A percentile compares a stretch with the other conserved stretches of the same genome.
Evolutionary conservation across 768 basidiomycete species (phyloP).

Genomic region (Amanita phalloides): DNA sequence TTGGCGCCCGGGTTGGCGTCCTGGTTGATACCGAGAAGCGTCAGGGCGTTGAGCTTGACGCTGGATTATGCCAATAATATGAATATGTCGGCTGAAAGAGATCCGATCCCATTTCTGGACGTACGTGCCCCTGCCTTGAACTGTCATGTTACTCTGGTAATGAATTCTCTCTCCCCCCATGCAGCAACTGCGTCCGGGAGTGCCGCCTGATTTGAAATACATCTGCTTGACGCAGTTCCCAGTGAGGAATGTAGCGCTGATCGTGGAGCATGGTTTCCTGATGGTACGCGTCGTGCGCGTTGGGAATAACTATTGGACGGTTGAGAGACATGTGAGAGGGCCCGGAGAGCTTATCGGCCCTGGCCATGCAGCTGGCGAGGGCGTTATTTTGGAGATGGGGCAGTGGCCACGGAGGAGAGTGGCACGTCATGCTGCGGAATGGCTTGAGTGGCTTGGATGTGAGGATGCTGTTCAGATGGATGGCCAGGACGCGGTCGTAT

Average conservation of each 20-base stretch:
- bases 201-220: constrained; percentile 43
- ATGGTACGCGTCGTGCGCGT: constrained; percentile 46
- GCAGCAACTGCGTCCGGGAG: constrained; percentile 49
- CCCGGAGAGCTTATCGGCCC: neutral
- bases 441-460: constrained; percentile 58
- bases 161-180: no score
- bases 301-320: constrained; percentile 45
- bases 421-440: constrained; percentile 42
- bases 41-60: constrained; percentile 36
- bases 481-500: neutral
- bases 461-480: constrained; percentile 35
- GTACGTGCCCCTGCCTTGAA: constrained; percentile 14
- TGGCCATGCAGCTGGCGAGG: neutral
- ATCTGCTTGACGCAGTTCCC: constrained; percentile 43
- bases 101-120: constrained; percentile 30
- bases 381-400: constrained; percentile 26
- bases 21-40: constrained; percentile 53
- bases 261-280: constrained; percentile 53
- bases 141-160: neutral
- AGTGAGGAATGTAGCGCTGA: constrained; percentile 25
- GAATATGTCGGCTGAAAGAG: constrained; percentile 18
- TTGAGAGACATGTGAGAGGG: constrained; percentile 14
- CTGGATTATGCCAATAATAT: constrained; percentile 22
- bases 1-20: constrained; percentile 51
- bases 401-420: constrained; percentile 47